Base-by-base conservation (phyloP, 2,329 filamentous ascomycete species). In the Aureobasidium sp. region DNA sequence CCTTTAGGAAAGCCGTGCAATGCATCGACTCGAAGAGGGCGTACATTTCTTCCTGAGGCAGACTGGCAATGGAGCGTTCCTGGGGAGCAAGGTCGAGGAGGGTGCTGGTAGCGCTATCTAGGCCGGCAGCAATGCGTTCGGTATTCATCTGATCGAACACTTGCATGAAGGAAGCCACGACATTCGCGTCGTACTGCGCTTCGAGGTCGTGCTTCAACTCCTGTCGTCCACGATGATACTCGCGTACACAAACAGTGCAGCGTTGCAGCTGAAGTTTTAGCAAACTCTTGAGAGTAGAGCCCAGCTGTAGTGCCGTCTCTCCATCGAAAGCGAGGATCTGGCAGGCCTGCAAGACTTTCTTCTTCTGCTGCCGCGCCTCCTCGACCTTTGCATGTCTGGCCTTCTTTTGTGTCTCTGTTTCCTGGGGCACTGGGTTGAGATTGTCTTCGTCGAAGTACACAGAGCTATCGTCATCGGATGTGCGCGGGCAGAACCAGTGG, bases 11-110 rank as follows among this genome's bases (percentile, higher is more conserved):
- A 0, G 88, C 81, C 66, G 91, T 85, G 72, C 89, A 96, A 72
- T 91, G 96, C 57, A 97, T 77, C 0, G 89, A 87, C 72, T 97
- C 93, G 68, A 95, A 96, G 34, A 97, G 83, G 11, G 90, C 87
- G 62, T 94, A 83, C 55, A 95, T 82, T 7, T 90, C 85, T 32
- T 83, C 77, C 1, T 81, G 76, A 32, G 82, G 79, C 30, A 85
- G 72, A 30, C 78, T 73, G 58, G 74, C 72, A 39, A 84, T 76
- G 29, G 75, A 78, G 42, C 84, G 79, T 62, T 80, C 69, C 48
- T 80, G 75, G 3, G 79, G 76, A 2, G 82, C 78, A 8, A 81
- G 72, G 13, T 73, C 73, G 62, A 71, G 66, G 41, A 80, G 70
- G 58, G 75, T 70, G 57, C 70, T 65, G 9, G 71, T 73, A 25